Evolutionary conservation across 1,139 yeast genomes (phyloP), one percentile per base, ranked within the genome.

Genomic region (Debaryomycetaceae sp.): DNA sequence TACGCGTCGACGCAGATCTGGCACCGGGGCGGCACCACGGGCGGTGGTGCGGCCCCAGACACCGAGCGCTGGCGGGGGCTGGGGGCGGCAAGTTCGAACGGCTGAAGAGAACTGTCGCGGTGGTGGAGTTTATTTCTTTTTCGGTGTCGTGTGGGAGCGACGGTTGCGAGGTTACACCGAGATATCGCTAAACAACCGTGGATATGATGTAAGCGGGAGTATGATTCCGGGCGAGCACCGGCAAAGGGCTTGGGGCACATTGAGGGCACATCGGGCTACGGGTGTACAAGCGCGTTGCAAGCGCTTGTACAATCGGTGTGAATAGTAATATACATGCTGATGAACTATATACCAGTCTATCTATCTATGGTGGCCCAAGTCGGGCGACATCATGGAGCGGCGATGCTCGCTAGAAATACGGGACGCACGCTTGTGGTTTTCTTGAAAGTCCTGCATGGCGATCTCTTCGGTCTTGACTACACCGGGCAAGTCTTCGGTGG

Each of bases 391-490:
- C 26, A 22, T 22, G 26, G 26, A 22, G 22, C 30, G 14, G n/a
- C 14, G 36, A 24, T 34, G 22, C 31, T 40, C 43, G 15, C 26
- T 34, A 4, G 43, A 40, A n/a, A 40, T 40, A n/a, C 43, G 37
- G 7, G 41, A 34, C 9, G 41, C 41, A 14, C 44, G 41, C 26
- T 41, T 46, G 36, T 53, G 57, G 44, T 60, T 61, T 14, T 53
- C 41, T 34, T 51, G 62, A 47, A 73, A 75, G 28, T 67, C 73
- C 34, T 74, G 73, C 71, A 75, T 55, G 33, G 75, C 75, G 40
- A 75, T 75, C 48, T 75, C 80, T 46, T 75, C 80, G 0, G 80
- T 75, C 29, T 59, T 58, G 5, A 71, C 48, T 9, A 47, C 41
- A 16, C 33, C 40, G 30, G 45, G 36, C 24, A 45, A 34, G 30